Evolutionary conservation across 2,329 filamentous ascomycete species (phyloP), one percentile per base, ranked within the genome.

Genomic region (Venturiaceae sp.): DNA sequence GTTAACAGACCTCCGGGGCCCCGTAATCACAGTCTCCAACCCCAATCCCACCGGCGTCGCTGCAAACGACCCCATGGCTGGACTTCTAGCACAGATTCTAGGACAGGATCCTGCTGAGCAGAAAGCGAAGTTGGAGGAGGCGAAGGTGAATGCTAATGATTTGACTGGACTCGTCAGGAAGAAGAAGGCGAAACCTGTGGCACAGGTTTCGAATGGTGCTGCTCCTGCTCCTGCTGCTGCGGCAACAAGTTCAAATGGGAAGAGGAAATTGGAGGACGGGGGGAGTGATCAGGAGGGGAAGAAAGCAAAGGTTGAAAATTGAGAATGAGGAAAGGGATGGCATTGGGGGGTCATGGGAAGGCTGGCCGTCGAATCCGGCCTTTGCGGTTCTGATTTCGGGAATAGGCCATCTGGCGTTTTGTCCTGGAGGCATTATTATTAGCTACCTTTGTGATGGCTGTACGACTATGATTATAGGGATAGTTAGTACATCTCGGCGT

Each of bases 71-170:
- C 39, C 55, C 55, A 50, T 57, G 55, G 37, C 80, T 55, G 84
- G 86, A 32, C 76, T 90, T 28, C 74, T 90, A 6, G 84, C 85
- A 59, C 78, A 81, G 21, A 77, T 83, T 44, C 70, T 86, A 4
- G 86, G 85, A 59, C 82, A 85, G 66, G 80, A 83, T 36, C 75
- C 82, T 2, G 77, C 76, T 1, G 78, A 85, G 58, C 81, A 83
- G 55, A 78, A 83, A 63, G 84, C 83, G 26, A 80, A 83, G 63
- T 77, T 90, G 50, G 83, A 87, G 50, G 86, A 91, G 67, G 88
- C 86, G 30, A 88, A 85, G 65, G 86, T 86, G 73, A 80, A 76
- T 7, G 89, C 89, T 6, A 90, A 81, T 16, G 88, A 94, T 67
- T 75, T 95, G 14, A 83, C 81, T 0, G 81, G 84, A n/a, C 75